Base-by-base conservation (phyloP, 73 alveolate species). In the Blepharisma stoltei region DNA sequence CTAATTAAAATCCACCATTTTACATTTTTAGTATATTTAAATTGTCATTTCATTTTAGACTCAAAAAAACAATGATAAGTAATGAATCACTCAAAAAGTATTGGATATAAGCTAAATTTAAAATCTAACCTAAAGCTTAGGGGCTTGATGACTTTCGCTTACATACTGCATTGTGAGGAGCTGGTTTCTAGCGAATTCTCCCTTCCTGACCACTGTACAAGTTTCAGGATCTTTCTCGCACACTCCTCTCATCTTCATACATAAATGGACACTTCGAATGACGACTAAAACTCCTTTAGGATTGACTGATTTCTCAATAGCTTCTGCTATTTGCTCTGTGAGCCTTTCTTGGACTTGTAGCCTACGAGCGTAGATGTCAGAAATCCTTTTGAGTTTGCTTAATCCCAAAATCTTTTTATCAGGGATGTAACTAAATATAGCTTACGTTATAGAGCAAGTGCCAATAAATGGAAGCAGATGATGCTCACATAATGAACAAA, bases 331-430 rank as follows among this genome's bases (percentile, higher is more conserved):
- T 20, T 76, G 81, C 65, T 55, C 52, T 50, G 81, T 54, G 25
- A 76, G 80, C 25, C 83, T 54, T 37, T 76, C 83, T 49, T 76
- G 83, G 45, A 73, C 77, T 25, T 76, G 80, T 6, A 76, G 83
- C 4, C 83, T 76, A 25, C 80, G 21, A 11, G 83, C 54, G 38
- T 50, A 55, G 55, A 76, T 60, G 18, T 76, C 54, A 6, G 80
- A 38, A 20, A 76, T 76, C 71, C 83, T 52, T 27, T 44, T 65
- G 6, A 76, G 55, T 65, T 76, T 76, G 60, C 76, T 43, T 18
- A 76, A 52, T 6, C 83, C 83, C n/a, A 76, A 23, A 2, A 76
- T 49, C 6, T 55, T 54, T 44, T 65, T 55, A 68, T 76, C 66
- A 23, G 83, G 83, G 7, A 76, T 76, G 27, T 76, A 76, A 9